These are phyloP conservation scores for Capronia epimyces DNA, from an alignment of 2,329 filamentous ascomycete species.

Conservation along the genomic window DNA sequence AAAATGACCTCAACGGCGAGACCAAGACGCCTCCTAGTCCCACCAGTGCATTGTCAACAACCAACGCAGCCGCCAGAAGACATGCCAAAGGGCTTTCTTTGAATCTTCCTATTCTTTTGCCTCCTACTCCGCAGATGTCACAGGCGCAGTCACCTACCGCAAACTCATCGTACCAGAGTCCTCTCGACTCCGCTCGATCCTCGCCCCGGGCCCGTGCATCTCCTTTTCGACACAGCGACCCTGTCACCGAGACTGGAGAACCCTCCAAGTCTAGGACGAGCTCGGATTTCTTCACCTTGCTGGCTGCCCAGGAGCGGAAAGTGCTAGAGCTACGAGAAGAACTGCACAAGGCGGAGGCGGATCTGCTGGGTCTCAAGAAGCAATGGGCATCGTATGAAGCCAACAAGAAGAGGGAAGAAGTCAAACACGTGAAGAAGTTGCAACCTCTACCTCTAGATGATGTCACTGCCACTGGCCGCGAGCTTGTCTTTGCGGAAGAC, in stretches of 20 bases:
- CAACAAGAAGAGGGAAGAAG: slow-evolving; percentile 66
- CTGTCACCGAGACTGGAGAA: slow-evolving; percentile 7
- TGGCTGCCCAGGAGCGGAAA: slow-evolving; percentile 84
- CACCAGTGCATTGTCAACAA: slow-evolving; percentile 3
- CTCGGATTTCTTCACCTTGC: slow-evolving; percentile 72
- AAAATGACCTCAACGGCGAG: not conserved
- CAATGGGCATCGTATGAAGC: slow-evolving; percentile 76
- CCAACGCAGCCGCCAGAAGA: slow-evolving; percentile 28
- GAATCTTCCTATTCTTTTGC: slow-evolving; percentile 44
- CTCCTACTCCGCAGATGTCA: slow-evolving; percentile 23
- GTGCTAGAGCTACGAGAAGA: slow-evolving; percentile 91
- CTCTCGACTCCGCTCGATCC: slow-evolving; percentile 20
- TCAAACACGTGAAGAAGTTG: slow-evolving; percentile 31
- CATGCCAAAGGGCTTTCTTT: slow-evolving; percentile 44
- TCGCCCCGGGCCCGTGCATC: not conserved
- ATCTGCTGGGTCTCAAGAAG: slow-evolving; percentile 71
- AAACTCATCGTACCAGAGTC: slow-evolving; percentile 26
- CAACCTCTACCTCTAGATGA: slow-evolving; percentile 21
- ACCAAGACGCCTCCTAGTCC: slow-evolving; percentile 4
- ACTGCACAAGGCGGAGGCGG: slow-evolving; percentile 71
- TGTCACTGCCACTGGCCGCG: not conserved
- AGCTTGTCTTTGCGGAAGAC: not conserved
- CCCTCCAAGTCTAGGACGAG: slow-evolving; percentile 44
- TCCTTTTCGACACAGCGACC: not conserved
- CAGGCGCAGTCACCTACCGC: slow-evolving; percentile 32